Percentiles rank a stretch among this genome's conserved stretches.
Conservation (phyloP, 352 stramenopile genomes). For the Globisporangium apiculatum region DNA sequence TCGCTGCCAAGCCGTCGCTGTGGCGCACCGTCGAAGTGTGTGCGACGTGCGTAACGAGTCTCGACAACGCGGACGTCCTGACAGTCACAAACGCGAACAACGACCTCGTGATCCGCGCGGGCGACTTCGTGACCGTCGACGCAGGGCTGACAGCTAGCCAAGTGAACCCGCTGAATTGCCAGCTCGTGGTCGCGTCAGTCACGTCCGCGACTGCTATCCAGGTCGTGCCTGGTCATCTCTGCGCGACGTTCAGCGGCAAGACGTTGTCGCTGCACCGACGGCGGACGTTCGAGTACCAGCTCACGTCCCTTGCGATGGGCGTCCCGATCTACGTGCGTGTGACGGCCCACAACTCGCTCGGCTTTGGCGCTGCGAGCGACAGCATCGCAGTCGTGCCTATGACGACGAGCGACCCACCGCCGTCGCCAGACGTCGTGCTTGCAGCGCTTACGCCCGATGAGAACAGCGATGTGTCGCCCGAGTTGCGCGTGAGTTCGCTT, state of each 20-base stretch:
- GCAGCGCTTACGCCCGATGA: constrained; percentile 28
- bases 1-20: constrained; percentile 27
- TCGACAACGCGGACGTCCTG: constrained; percentile 17
- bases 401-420: constrained; percentile 85
- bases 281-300: constrained; percentile 58
- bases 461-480: constrained; percentile 22
- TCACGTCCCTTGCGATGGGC: constrained; percentile 86
- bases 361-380: constrained; percentile 74
- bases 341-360: constrained; percentile 88
- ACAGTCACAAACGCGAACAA: constrained; percentile 27
- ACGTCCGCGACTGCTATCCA: constrained; percentile 21
- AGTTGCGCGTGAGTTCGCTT: constrained; percentile 68
- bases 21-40: constrained; percentile 36
- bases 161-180: constrained; percentile 34
- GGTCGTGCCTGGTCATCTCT: constrained; percentile 36
- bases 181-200: constrained; percentile 31
- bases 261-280: constrained; percentile 42
- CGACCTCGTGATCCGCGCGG: constrained; percentile 16
- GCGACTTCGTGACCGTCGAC: constrained; percentile 48
- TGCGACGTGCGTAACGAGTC: constrained; percentile 31
- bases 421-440: constrained; percentile 55
- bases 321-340: constrained; percentile 86
- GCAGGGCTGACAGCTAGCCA: constrained; percentile 6
- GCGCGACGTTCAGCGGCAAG: constrained; percentile 31
- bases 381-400: constrained; percentile 75